These are phyloP conservation scores for Fusarium acutatum DNA, from an alignment of 2,329 filamentous ascomycete species.

Conservation along the genomic window DNA sequence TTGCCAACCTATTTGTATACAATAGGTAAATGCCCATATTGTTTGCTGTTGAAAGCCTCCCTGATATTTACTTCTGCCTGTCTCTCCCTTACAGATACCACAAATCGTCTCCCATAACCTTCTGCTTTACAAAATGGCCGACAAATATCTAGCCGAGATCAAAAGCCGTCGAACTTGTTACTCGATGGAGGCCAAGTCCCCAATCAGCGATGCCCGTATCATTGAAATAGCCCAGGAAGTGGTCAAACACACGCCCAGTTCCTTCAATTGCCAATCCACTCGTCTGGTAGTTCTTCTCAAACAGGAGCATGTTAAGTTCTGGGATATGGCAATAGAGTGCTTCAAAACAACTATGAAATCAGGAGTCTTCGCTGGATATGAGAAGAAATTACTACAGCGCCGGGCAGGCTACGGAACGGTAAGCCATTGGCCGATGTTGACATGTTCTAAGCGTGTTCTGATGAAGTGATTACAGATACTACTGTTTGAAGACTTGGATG, in stretches of 20 bases:
- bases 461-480: no score
- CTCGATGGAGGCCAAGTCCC: constrained; percentile 13
- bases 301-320: constrained; percentile 11
- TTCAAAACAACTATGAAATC: constrained; percentile 7
- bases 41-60: neutral
- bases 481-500: constrained; percentile 18
- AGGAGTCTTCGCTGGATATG: neutral
- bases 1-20: neutral
- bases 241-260: constrained; percentile 10
- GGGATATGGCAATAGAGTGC: constrained; percentile 10
- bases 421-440: no score
- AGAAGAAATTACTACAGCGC: constrained; percentile 8
- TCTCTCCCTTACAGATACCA: neutral
- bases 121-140: neutral
- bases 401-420: constrained; percentile 7
- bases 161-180: constrained; percentile 9
- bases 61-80: neutral
- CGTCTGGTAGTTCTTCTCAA: constrained; percentile 7
- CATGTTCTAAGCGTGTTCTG: no score
- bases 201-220: constrained; percentile 2
- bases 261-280: constrained; percentile 21
- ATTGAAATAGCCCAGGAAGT: constrained; percentile 10
- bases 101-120: neutral
- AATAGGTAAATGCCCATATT: neutral
- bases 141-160: neutral